Base-by-base conservation (phyloP, 2,329 filamentous ascomycete genomes). In the Cladosporium oxysporum region DNA sequence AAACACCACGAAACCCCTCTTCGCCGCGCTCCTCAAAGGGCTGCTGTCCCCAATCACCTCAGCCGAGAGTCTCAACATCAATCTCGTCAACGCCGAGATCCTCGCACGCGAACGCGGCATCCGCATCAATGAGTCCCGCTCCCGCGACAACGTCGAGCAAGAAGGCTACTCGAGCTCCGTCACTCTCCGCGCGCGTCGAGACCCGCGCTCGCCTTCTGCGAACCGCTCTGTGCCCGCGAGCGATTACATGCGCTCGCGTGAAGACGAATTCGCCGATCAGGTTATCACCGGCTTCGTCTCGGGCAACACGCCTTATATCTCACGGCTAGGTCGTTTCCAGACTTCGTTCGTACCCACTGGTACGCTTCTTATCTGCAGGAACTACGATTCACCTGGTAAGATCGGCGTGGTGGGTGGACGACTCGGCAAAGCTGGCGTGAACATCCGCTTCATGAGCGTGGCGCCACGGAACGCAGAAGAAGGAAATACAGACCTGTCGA, bases 371-470 rank as follows among this genome's bases (percentile, higher is more conserved):
- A 89, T 94, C 66, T 85, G 92, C 72, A 86, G 92, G 73, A 94
- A 94, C 79, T 93, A 91, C 72, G 91, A 95, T 74, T 85, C 88
- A 69, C 90, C 90, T 0, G 91, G 91, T 12, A 93, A 93, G 82
- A 94, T 95, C 75, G 91, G 91, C 2, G 87, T 88, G 44, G 91
- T 95, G 2, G 91, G 91, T 0, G 88, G 84, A 66, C 83, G 88
- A 61, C 79, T 94, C 29, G 91, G 91, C 0, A 83, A 83, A 44
- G 85, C 90, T 44, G 87, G 87, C 0, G 87, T 95, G 62, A 95
- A 95, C 73, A 92, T 94, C 76, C 85, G 85, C 55, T 93, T 89
- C 75, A 95, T 94, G 91, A 88, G 87, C 73, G 91, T 93, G 0
- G 84, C 85, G 58, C 84, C 84, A 10, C 82, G 83, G 65, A 76